A percentile compares a stretch with the other conserved stretches of the same genome.
Evolutionary conservation across 768 basidiomycete species (phyloP).

Genomic region (Tephrocybe sp.): DNA sequence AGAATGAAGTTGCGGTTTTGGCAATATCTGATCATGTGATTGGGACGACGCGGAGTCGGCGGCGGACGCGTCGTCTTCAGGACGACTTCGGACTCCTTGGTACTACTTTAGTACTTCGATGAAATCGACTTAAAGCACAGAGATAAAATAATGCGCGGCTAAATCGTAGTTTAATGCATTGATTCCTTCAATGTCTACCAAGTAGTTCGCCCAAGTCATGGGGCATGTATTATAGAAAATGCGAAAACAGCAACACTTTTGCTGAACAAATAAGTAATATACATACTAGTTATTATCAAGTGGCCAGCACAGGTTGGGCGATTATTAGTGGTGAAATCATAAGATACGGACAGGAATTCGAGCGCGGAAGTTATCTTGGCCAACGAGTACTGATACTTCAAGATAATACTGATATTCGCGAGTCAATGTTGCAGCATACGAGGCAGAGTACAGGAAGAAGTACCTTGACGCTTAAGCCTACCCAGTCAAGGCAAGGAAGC

Average conservation of each 20-base stretch:
- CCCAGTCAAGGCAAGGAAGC: slow-evolving; percentile 67
- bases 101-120: too few relatives aligned
- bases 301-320: not conserved
- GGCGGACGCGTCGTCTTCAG: too few relatives aligned
- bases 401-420: slow-evolving; percentile 61
- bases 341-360: slow-evolving; percentile 61
- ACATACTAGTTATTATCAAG: not conserved
- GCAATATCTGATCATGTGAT: too few relatives aligned
- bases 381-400: slow-evolving; percentile 66
- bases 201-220: too few relatives aligned
- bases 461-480: slow-evolving; percentile 68
- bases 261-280: not conserved
- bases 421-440: slow-evolving; percentile 5
- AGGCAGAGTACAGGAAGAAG: slow-evolving; percentile 17
- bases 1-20: too few relatives aligned
- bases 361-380: slow-evolving; percentile 61
- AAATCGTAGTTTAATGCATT: too few relatives aligned
- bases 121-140: too few relatives aligned
- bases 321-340: slow-evolving; percentile 25
- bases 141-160: too few relatives aligned
- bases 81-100: too few relatives aligned
- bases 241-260: not conserved
- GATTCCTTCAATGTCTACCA: too few relatives aligned
- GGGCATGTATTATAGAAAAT: too few relatives aligned
- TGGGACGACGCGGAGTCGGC: too few relatives aligned